Base-by-base conservation (phyloP, 108 stramenopile genomes). In the Nitzschia palea region DNA sequence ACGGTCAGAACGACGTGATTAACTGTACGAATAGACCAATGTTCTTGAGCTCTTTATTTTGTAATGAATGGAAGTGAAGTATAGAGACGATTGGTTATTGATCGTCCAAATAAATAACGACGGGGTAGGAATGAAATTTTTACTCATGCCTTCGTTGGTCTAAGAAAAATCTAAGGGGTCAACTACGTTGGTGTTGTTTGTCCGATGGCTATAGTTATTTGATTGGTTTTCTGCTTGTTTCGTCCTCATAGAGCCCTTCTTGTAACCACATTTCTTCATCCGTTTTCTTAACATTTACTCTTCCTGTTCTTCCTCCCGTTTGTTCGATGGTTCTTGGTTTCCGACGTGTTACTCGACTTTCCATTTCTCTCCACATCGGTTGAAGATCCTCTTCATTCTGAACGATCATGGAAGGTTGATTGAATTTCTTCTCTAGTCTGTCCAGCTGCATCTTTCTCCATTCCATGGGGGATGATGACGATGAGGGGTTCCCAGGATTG, bases 301-400 rank as follows among this genome's bases (percentile, higher is more conserved):
- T 61, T 18, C 90, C 93, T 32, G 67, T 86, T 36, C 81, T 79
- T 15, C 86, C 86, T 44, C 80, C 82, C 48, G 77, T 66, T 52
- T 87, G 56, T 35, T 63, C 66, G 44, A 81, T 26, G 3, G 86
- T 89, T 53, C 87, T 52, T 1, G 84, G 74, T 54, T 65, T 63
- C 12, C 93, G 73, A 17, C 74, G 65, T 35, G 74, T 86, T 26
- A 94, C 93, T 27, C 93, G 76, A 61, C 83, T 73, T 67, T 94
- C 93, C 93, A 94, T 94, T 63, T 82, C 80, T 60, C 83, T 89
- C 93, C 93, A 94, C 88, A 90, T 90, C 10, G 88, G 88, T 62
- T 94, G 93, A 3, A 94, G 76, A 30, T 94, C 88, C 35, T 91
- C 90, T 28, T 94, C 87, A 4, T 54, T 51, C 5, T 73, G 43